Percentiles rank a stretch among this genome's conserved stretches.
phyloP scores from a whole-genome alignment of 1,284 basidiomycete species.

The Naganishia albida region DNA sequence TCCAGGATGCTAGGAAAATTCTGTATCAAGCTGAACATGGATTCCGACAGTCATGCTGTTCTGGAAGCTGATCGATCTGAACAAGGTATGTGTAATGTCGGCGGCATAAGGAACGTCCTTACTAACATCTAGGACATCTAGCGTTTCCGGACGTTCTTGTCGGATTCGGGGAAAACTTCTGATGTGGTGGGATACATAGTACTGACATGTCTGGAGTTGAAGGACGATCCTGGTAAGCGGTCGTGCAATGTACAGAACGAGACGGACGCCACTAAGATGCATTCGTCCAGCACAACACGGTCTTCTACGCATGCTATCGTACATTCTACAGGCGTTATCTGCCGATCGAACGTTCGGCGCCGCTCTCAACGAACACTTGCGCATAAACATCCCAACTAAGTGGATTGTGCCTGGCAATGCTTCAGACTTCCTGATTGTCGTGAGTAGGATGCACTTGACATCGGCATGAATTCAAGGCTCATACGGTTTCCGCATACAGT shows the following conservation, averaged over 20 bases:
- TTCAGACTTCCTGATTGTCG: constrained; percentile 83
- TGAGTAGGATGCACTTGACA: constrained; percentile 51
- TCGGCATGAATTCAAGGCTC: neutral
- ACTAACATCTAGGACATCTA: constrained; percentile 48
- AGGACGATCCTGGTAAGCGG: constrained; percentile 78
- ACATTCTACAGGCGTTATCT: constrained; percentile 87
- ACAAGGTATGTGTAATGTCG: constrained; percentile 64
- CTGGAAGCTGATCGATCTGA: constrained; percentile 87
- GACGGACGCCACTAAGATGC: constrained; percentile 35
- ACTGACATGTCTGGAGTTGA: constrained; percentile 77
- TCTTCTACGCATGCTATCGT: constrained; percentile 81
- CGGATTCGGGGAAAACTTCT: constrained; percentile 74
- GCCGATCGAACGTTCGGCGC: constrained; percentile 75
- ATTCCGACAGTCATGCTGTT: constrained; percentile 64
- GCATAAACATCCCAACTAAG: constrained; percentile 67
- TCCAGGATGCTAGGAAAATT: constrained; percentile 30
- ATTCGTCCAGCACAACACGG: constrained; percentile 75
- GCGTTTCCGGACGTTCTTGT: constrained; percentile 80
- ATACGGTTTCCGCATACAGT: constrained; percentile 56
- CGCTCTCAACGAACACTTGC: constrained; percentile 60
- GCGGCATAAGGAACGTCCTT: neutral
- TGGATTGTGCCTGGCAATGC: constrained; percentile 72
- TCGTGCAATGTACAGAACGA: constrained; percentile 12
- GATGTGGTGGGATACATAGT: constrained; percentile 75
- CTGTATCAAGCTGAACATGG: neutral